Percentiles rank a stretch among this genome's conserved stretches.
Conservation (phyloP, 306 rosid species). For the Fragaria iinumae region DNA sequence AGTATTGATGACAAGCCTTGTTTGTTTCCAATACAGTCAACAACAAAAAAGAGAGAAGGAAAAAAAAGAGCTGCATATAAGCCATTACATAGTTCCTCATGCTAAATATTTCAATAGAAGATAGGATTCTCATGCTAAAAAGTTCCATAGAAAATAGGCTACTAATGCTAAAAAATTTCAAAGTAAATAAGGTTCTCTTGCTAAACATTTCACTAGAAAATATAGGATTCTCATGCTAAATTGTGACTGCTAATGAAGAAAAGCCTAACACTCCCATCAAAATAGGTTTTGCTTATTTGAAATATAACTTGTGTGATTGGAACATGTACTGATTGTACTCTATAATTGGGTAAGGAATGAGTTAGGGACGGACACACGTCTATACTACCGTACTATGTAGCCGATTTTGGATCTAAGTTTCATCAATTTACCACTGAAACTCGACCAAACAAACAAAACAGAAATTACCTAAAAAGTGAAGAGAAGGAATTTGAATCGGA, state of each 20-base stretch:
- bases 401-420: background rate
- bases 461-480: conserved; percentile 74
- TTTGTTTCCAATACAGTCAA: background rate
- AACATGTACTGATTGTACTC: background rate
- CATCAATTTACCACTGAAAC: background rate
- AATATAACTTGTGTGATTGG: background rate
- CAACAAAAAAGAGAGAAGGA: background rate
- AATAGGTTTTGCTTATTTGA: background rate
- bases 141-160: too few relatives aligned
- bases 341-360: background rate
- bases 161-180: too few relatives aligned
- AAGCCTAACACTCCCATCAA: background rate
- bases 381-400: background rate
- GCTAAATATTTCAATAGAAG: background rate
- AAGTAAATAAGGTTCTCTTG: too few relatives aligned
- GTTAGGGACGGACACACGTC: background rate
- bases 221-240: background rate
- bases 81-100: background rate
- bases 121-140: background rate
- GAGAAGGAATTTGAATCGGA: conserved; percentile 55
- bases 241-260: background rate
- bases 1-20: background rate
- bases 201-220: too few relatives aligned
- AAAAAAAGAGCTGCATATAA: too few relatives aligned
- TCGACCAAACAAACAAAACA: background rate